A percentile compares a stretch with the other conserved stretches of the same genome.
phyloP scores from a whole-genome alignment of 306 rosid genomes.

The Purshia tridentata region DNA sequence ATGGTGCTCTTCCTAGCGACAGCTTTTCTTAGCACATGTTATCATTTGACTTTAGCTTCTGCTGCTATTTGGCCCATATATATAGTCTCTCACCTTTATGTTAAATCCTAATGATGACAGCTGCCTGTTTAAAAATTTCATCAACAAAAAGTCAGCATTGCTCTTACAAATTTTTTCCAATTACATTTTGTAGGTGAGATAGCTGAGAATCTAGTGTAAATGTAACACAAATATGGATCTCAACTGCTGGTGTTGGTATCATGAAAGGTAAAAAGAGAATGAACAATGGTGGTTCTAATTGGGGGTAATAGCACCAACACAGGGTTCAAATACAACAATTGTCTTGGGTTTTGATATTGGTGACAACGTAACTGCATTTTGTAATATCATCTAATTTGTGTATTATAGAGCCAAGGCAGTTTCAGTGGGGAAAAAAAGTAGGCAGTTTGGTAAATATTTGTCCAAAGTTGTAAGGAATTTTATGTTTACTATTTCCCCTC shows the following conservation, averaged over 20 bases:
- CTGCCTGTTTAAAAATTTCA: not conserved
- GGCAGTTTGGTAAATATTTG: constrained; percentile 3
- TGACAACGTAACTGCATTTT: not conserved
- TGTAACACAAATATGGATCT: not conserved
- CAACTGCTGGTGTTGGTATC: not conserved
- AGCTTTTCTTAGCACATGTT: not conserved
- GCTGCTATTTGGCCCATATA: not conserved
- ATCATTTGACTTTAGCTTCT: not conserved
- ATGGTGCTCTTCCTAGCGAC: not conserved
- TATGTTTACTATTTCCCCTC: not conserved
- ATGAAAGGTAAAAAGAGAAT: not conserved
- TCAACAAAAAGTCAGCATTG: not conserved
- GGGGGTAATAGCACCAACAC: not conserved
- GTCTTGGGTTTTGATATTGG: not conserved
- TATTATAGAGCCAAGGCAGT: not conserved
- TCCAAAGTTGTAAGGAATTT: not conserved
- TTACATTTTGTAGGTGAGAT: constrained; percentile 53
- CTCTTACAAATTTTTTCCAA: constrained; percentile 9
- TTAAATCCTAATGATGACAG: not conserved
- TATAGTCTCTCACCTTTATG: not conserved
- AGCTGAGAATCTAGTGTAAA: constrained; percentile 32
- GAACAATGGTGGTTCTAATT: not conserved
- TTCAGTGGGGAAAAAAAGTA: not conserved
- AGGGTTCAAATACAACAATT: not conserved
- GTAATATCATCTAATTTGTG: not conserved